These are phyloP conservation scores for Pholiota conissans DNA, from an alignment of 768 basidiomycete species.

Conservation along the genomic window DNA sequence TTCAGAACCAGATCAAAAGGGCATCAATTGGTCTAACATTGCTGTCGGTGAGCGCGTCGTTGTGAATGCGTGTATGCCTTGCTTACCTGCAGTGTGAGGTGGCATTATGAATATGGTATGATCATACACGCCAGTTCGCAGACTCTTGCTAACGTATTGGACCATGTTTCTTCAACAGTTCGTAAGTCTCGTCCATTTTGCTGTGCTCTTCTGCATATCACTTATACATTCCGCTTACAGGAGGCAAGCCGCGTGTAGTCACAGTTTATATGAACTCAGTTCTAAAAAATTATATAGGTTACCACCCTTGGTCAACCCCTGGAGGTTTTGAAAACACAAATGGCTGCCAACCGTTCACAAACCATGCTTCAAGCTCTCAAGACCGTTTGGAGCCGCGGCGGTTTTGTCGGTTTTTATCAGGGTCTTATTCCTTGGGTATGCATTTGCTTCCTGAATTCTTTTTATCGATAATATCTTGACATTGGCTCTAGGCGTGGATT, in stretches of 20 bases:
- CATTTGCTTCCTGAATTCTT: not conserved
- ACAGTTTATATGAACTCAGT: slow-evolving; percentile 5
- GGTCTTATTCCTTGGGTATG: slow-evolving; percentile 98
- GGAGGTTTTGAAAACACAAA: slow-evolving; percentile 98
- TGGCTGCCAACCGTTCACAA: slow-evolving; percentile 96
- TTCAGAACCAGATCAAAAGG: slow-evolving; percentile 88
- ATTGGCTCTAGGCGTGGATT: slow-evolving; percentile 83
- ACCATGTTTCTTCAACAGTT: slow-evolving; percentile 37
- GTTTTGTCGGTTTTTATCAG: slow-evolving; percentile 90
- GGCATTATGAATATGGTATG: slow-evolving; percentile 98
- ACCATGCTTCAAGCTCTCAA: slow-evolving; percentile 84
- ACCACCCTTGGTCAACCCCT: slow-evolving; percentile 97
- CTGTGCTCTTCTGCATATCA: not conserved
- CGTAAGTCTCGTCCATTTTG: slow-evolving; percentile 38
- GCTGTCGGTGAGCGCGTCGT: slow-evolving; percentile 71
- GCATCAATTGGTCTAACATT: slow-evolving; percentile 93
- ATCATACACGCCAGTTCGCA: slow-evolving; percentile 6
- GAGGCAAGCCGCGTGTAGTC: slow-evolving; percentile 57
- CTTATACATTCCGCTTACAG: slow-evolving; percentile 37
- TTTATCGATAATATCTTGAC: slow-evolving; percentile 4
- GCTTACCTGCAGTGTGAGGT: slow-evolving; percentile 47
- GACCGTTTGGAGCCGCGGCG: slow-evolving; percentile 91
- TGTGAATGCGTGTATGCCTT: slow-evolving; percentile 15
- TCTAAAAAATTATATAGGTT: slow-evolving; percentile 52
- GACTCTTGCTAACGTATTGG: not conserved